Percentiles rank a stretch among this genome's conserved stretches.
Conservation (phyloP, 441 rosid genomes). For the Arabidopsis lyrata region DNA sequence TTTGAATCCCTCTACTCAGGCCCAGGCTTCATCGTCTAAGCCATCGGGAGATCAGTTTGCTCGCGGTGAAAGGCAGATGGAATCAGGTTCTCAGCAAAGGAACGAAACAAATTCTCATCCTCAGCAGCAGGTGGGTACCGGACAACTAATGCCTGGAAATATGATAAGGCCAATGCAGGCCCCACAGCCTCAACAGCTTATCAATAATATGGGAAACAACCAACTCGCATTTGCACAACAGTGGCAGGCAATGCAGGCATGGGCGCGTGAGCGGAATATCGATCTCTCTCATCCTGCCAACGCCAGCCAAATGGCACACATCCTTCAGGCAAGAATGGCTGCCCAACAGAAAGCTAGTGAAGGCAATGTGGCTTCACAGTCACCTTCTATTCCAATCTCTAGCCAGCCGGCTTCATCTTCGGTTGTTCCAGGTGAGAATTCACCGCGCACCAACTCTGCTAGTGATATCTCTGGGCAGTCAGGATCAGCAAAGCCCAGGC, state of each 20-base stretch:
- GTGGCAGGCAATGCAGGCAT: slow-evolving; percentile 85
- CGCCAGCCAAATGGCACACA: slow-evolving; percentile 86
- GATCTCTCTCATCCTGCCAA: slow-evolving; percentile 95
- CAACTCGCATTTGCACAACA: slow-evolving; percentile 84
- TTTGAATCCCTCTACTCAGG: slow-evolving; percentile 71
- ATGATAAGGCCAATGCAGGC: slow-evolving; percentile 77
- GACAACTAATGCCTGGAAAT: slow-evolving; percentile 70
- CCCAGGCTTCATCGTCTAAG: slow-evolving; percentile 90
- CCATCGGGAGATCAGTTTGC: slow-evolving; percentile 70
- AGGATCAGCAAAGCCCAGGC: slow-evolving; percentile 78
- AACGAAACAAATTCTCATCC: slow-evolving; percentile 64
- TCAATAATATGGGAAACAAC: slow-evolving; percentile 70
- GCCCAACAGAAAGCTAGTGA: slow-evolving; percentile 82
- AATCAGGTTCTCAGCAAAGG: slow-evolving; percentile 74
- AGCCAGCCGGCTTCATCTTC: slow-evolving; percentile 83
- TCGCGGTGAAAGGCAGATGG: slow-evolving; percentile 77
- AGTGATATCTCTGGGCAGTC: slow-evolving; percentile 89
- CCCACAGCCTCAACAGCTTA: slow-evolving; percentile 67
- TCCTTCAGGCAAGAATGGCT: slow-evolving; percentile 89
- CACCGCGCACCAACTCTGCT: slow-evolving; percentile 83
- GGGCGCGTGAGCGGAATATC: slow-evolving; percentile 91
- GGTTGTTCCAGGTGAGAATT: slow-evolving; percentile 71
- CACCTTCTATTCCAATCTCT: slow-evolving; percentile 66
- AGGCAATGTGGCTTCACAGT: slow-evolving; percentile 57
- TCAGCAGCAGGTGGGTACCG: slow-evolving; percentile 61